Conservation (phyloP, 2,329 filamentous ascomycete genomes). For the Exophiala sp. region DNA sequence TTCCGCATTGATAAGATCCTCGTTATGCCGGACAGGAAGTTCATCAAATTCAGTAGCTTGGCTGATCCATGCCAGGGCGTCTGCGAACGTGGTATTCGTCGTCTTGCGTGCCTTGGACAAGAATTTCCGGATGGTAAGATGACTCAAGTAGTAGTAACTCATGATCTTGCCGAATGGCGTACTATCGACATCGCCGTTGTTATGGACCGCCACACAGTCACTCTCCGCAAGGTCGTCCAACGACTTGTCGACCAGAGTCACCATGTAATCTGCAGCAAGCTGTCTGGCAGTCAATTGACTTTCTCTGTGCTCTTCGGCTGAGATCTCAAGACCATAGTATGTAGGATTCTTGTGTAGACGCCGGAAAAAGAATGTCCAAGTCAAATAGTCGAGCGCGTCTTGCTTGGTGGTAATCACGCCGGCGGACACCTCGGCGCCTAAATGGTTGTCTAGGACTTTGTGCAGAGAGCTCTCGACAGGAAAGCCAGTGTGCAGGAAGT, state of each 20-base stretch:
- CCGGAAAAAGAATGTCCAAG: slow-evolving; percentile 99
- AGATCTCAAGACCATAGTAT: slow-evolving; percentile 94
- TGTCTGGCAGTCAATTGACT: slow-evolving; percentile 81
- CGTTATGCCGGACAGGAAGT: slow-evolving; percentile 94
- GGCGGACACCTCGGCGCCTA: slow-evolving; percentile 89
- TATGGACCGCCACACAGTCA: slow-evolving; percentile 75
- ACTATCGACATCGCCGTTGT: slow-evolving; percentile 83
- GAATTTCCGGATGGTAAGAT: slow-evolving; percentile 87
- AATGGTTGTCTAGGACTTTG: slow-evolving; percentile 94
- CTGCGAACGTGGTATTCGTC: slow-evolving; percentile 64
- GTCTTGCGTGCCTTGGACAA: slow-evolving; percentile 70
- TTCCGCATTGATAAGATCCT: slow-evolving; percentile 93
- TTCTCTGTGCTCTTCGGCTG: slow-evolving; percentile 71
- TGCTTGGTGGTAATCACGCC: slow-evolving; percentile 92
- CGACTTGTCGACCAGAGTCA: slow-evolving; percentile 84
- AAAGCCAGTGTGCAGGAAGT: slow-evolving; percentile 96
- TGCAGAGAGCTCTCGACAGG: slow-evolving; percentile 95
- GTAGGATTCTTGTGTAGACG: slow-evolving; percentile 96
- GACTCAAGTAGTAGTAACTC: slow-evolving; percentile 98
- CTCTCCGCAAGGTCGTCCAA: slow-evolving; percentile 78
- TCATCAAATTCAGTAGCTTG: slow-evolving; percentile 95
- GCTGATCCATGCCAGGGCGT: slow-evolving; percentile 89
- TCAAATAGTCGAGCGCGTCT: slow-evolving; percentile 94
- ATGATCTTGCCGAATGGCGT: slow-evolving; percentile 96
- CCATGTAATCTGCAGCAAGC: slow-evolving; percentile 90